Evolutionary conservation across 176 grass and related monocot species (phyloP).

Genomic region (Thalia dealbata): DNA sequence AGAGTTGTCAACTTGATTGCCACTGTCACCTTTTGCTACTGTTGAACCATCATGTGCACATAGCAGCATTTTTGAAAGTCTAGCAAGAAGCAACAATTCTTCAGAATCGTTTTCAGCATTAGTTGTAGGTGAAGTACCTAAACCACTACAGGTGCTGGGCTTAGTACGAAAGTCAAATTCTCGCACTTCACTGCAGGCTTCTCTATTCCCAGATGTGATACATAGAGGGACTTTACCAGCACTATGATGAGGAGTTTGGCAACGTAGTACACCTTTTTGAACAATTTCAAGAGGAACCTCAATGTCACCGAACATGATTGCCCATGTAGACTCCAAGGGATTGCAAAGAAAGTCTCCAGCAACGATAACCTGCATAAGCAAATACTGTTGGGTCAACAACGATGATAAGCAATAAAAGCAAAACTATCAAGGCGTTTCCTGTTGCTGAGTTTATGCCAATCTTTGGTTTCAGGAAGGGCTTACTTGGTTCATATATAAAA

Average conservation of each 20-base stretch:
- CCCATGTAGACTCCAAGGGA: conserved; percentile 38
- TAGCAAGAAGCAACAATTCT: conserved; percentile 62
- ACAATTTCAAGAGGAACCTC: conserved; percentile 75
- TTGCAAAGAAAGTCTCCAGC: conserved; percentile 76
- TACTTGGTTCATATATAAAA: background rate
- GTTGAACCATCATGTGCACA: conserved; percentile 27
- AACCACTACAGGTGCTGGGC: conserved; percentile 23
- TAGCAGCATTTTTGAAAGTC: conserved; percentile 60
- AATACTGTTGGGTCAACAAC: too few relatives aligned
- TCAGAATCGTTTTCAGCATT: conserved; percentile 34
- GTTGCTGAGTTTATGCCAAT: too few relatives aligned
- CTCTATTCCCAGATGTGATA: conserved; percentile 68
- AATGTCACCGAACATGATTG: conserved; percentile 66
- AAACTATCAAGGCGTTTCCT: too few relatives aligned
- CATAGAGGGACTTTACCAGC: conserved; percentile 53
- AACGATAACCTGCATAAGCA: conserved; percentile 75
- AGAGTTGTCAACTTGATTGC: conserved; percentile 21
- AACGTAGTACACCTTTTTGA: conserved; percentile 80
- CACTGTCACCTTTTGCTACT: conserved; percentile 18
- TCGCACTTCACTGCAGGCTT: conserved; percentile 73
- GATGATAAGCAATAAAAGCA: too few relatives aligned
- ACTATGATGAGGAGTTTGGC: conserved; percentile 58
- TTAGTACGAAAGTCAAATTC: conserved; percentile 78
- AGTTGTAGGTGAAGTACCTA: conserved; percentile 27
- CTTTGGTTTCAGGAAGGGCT: too few relatives aligned